Evolutionary conservation across 2,329 filamentous ascomycete species (phyloP), one percentile per base, ranked within the genome.

Genomic region (Didymellaceae sp.): DNA sequence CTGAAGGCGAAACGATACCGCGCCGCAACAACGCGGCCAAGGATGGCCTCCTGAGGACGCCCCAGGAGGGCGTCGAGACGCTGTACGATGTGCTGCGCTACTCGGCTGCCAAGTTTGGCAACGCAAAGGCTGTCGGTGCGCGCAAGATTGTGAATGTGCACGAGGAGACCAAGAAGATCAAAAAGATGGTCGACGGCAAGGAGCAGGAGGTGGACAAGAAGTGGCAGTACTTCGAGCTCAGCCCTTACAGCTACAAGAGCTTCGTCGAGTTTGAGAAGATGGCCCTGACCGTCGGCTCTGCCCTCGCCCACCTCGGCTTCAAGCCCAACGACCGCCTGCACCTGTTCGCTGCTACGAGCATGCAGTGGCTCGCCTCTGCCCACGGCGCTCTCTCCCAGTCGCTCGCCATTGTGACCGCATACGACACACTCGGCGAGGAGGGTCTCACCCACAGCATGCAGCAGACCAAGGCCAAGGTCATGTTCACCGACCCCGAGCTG

Each of bases 391-490:
- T 86, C 16, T 92, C 91, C 13, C 93, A 97, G 75, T 92, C 90
- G 34, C 85, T 97, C 72, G 86, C 90, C 52, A 92, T 97, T 61
- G 93, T 97, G 41, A 97, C 93, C 35, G 91, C 92, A 41, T 97
- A 97, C 75, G 92, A 97, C 74, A 96, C 91, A 22, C 86, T 97
- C 34, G 92, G 92, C 45, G 84, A 90, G 65, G 85, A 87, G 55
- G 92, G 91, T 37, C 83, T 97, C 57, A 86, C 88, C 77, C 91
- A 96, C 78, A 95, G 91, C 3, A 83, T 97, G 58, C 80, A 86
- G 17, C 89, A 96, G 76, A 94, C 91, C 44, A 80, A 86, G 55
- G 88, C 90, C 43, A 86, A 86, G 64, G 87, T 87, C 73, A 93
- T 97, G 79, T 96, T 92, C 76, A 82, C 91, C 56, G 92, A 97